phyloP scores from a whole-genome alignment of 208 protist genomes.

The Vickermania ingenoplastis region DNA sequence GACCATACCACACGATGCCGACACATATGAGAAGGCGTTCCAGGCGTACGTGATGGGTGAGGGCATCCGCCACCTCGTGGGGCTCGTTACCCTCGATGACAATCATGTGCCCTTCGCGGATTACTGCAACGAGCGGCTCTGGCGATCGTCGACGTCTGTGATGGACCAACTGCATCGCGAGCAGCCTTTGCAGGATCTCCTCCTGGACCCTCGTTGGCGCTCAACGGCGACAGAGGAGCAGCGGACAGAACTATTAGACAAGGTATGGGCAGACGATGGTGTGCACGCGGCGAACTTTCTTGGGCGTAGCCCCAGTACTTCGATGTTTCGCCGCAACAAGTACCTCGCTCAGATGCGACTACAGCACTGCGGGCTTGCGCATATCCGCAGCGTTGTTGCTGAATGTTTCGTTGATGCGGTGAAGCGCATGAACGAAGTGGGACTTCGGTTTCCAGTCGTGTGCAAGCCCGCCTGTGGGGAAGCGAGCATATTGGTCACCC shows the following conservation, averaged over 20 bases:
- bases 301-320: constrained; percentile 47
- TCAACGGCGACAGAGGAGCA: not conserved
- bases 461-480: constrained; percentile 75
- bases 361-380: constrained; percentile 31
- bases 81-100: constrained; percentile 47
- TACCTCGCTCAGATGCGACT: constrained; percentile 40
- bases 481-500: constrained; percentile 71
- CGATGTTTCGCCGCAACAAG: constrained; percentile 52
- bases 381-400: constrained; percentile 50
- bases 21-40: constrained; percentile 42
- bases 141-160: constrained; percentile 11
- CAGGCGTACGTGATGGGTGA: constrained; percentile 29
- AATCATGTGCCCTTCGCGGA: constrained; percentile 46
- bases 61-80: constrained; percentile 47
- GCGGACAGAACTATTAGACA: not conserved
- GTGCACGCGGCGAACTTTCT: constrained; percentile 13
- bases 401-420: constrained; percentile 19
- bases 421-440: constrained; percentile 8
- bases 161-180: constrained; percentile 2
- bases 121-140: constrained; percentile 42
- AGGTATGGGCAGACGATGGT: not conserved
- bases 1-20: constrained; percentile 1
- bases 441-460: constrained; percentile 61
- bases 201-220: not conserved
- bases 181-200: not conserved